Base-by-base conservation (phyloP, 139 green algal genomes). In the Auxenochlorella protothecoides region DNA sequence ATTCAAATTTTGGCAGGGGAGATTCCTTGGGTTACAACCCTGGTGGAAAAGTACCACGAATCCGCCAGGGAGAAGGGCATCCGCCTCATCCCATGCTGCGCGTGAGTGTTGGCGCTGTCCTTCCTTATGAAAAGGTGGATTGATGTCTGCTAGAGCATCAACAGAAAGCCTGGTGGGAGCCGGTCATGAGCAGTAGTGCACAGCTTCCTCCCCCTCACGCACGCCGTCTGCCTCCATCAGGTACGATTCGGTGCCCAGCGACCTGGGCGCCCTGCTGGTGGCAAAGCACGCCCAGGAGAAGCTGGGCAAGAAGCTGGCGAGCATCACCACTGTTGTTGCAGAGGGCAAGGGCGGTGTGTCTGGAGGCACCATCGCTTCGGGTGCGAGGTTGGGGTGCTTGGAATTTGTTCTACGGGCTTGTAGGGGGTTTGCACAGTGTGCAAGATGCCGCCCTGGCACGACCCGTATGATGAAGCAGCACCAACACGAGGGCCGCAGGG, bases 231-330 rank as follows among this genome's bases (percentile, higher is more conserved):
- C 27, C 27, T 44, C 27, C 27, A 44, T 44, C 67, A 57, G 92
- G 59, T 96, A 91, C 76, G 92, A 97, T 87, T 86, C 68, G 72
- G 83, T 92, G 2, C 92, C 92, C 13, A 90, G 84, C 57, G 93
- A 97, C 79, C 56, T 97, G 27, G 90, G 89, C 8, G 68, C 84
- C 10, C 79, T 81, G 53, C 72, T 90, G 55, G 74, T 92, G 76
- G 83, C 69, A 0, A 66, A 87, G 9, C 57, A 89, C 66, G 78
- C 82, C 63, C 65, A 78, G 56, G 79, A 84, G 14, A 61, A 80
- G 64, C 72, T 87, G 62, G 76, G 82, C 74, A 90, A 81, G 73
- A 57, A 71, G 54, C 52, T 77, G 10, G 73, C 68, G 12, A 66
- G 78, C 62, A 80, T 80, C 57, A 78, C 73, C n/a, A 81, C 73